Conservation (phyloP, 192 early-diverging fungal genomes). For the Umbelopsis sp. region DNA sequence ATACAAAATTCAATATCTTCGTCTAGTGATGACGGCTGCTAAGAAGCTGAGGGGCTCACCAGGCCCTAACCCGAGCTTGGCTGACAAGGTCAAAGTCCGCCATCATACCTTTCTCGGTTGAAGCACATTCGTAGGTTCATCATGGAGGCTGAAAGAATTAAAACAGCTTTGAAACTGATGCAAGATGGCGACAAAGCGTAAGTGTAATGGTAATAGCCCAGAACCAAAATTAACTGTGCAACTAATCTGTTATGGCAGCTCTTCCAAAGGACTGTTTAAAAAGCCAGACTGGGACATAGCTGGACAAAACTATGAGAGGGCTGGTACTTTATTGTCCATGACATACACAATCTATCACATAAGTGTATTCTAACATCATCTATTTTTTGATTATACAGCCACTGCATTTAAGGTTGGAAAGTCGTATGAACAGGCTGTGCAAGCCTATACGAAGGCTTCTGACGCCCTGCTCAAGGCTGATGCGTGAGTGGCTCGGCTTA, state of each 20-base stretch:
- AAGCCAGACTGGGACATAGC: conserved; percentile 84
- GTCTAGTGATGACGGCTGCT: no score
- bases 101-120: neutral
- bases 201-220: neutral
- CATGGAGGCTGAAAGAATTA: conserved; percentile 44
- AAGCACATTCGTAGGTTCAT: neutral
- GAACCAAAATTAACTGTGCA: neutral
- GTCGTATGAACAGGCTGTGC: conserved; percentile 70
- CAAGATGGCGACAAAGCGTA: conserved; percentile 61
- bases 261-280: conserved; percentile 59
- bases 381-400: conserved; percentile 43
- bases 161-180: conserved; percentile 49
- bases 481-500: conserved; percentile 46
- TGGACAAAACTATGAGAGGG: conserved; percentile 68
- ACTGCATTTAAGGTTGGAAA: conserved; percentile 70
- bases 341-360: neutral
- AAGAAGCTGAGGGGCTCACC: no score
- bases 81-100: neutral
- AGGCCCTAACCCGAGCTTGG: conserved; percentile 4
- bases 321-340: conserved; percentile 51
- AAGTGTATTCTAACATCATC: conserved; percentile 11
- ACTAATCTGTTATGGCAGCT: conserved; percentile 33
- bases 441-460: conserved; percentile 70
- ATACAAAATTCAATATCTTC: no score
- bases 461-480: conserved; percentile 62